Evolutionary conservation across 2,329 filamentous ascomycete species (phyloP), one percentile per base, ranked within the genome.

Genomic region (Neofusicoccum cordaticola): DNA sequence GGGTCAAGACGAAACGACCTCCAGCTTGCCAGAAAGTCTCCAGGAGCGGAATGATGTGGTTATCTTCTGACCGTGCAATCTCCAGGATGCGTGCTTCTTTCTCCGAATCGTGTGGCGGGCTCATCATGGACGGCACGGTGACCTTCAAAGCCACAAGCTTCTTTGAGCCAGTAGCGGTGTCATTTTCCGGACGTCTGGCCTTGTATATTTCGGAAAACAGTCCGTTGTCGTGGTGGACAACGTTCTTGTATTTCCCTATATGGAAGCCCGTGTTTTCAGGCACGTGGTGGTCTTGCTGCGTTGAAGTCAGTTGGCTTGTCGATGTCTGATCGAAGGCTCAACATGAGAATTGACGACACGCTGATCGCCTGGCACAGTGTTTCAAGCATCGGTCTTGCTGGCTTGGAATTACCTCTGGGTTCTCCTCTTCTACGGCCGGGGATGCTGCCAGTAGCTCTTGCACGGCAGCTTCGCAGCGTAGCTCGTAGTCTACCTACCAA

Each of bases 171-270:
- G 69, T 50, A 9, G 70, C 67, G 53, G 68, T 71, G 2, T 77
- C 72, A n/a, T 71, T 68, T 39, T 69, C 66, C 17, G 75, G 75
- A 19, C 78, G 75, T 17, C 81, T 79, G 45, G 88, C 88, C 70
- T 89, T 89, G 79, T 93, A 98, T 58, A 99, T 88, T 63, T 89
- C 86, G 17, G 94, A 95, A 67, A 92, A 95, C 12, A 94, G 81
- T 19, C 95, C 95, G 67, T 86, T 83, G 65, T 79, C 80, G 71
- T 85, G 80, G 74, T 86, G 85, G 19, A 82, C 75, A 52, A 85
- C 86, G 67, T 84, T 82, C 48, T 77, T 77, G 72, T 88, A 89
- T 31, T 76, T 77, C 3, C 87, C 87, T 66, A 89, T 64, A 19
- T 64, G 35, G 35, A 62, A 62, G 45, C 22, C 58, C 7, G 58